Base-by-base conservation (phyloP, 106 monocot species). In the Allium sativum region DNA sequence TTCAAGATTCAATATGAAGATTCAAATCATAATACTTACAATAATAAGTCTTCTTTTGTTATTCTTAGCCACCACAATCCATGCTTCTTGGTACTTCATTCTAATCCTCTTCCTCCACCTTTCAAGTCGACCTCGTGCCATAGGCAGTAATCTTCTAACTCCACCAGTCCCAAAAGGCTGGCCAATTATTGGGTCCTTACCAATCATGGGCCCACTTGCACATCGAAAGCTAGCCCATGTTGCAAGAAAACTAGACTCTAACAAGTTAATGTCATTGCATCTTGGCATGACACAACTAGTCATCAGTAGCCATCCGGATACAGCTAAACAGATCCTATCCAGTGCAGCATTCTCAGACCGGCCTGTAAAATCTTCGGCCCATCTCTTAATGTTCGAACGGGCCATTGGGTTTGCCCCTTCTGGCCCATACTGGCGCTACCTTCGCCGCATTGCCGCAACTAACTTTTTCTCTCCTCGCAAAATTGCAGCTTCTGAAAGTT, bases 361-460 rank as follows among this genome's bases (percentile, higher is more conserved):
- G 11, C 88, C 88, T 3, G 22, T 61, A 4, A 83, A 78, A 51
- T 17, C 53, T 9, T 66, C 82, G 3, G 82, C 87, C 0, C 54
- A 66, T 0, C 55, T 69, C 15, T 77, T 88, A 6, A 79, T 88
- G 82, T 88, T 88, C 69, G 74, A 77, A 9, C 67, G 83, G n/a
- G 87, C 87, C 50, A 80, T 88, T 46, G 87, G 87, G 13, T 88
- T 88, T 58, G 76, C 82, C 16, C 80, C 87, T 16, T 62, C 62
- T 10, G 82, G 82, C 4, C 69, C 68, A 0, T 69, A 88, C 77
- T 88, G 87, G 87, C 79, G 82, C 56, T 68, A 45, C 71, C 79
- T 83, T 62, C 70, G 87, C 10, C 87, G 77, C 7, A 8, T 77
- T 7, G 82, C 79, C 7, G 71, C 77, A 2, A 62, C 67, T 2